Conservation (phyloP, 2,329 filamentous ascomycete genomes). For the Geosmithia putterillii region DNA sequence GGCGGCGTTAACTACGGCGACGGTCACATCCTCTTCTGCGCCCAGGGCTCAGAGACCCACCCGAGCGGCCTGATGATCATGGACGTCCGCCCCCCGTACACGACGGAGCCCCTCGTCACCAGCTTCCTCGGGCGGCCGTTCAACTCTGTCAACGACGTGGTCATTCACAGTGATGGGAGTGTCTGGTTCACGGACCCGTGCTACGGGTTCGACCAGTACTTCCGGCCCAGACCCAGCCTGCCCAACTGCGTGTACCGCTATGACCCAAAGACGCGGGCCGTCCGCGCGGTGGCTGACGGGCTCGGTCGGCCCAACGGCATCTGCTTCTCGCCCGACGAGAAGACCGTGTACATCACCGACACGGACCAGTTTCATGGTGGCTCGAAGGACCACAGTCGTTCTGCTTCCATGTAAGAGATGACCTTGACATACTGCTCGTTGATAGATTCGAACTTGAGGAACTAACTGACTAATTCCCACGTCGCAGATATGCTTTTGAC, state of each 20-base stretch:
- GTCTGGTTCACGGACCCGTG: constrained; percentile 54
- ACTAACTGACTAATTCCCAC: constrained; percentile 5
- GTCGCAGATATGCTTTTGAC: constrained; percentile 29
- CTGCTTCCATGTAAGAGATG: background rate
- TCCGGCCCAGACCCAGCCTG: constrained; percentile 38
- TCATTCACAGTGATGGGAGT: constrained; percentile 38
- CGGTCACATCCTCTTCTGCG: background rate
- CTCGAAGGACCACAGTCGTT: background rate
- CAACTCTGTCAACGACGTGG: constrained; percentile 47
- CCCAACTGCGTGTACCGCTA: constrained; percentile 48
- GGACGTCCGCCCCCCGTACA: background rate
- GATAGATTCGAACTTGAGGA: background rate
- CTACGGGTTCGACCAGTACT: constrained; percentile 47
- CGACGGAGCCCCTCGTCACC: constrained; percentile 27
- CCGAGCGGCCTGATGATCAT: background rate
- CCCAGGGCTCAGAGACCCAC: background rate
- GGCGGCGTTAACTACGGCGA: background rate
- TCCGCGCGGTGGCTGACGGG: constrained; percentile 44
- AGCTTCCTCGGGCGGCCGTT: constrained; percentile 49
- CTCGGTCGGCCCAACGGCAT: constrained; percentile 41
- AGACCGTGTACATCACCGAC: constrained; percentile 42
- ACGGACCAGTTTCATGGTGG: constrained; percentile 18
- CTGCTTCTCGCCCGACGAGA: constrained; percentile 38
- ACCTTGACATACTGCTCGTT: background rate
- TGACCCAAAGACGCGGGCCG: constrained; percentile 32